phyloP scores from a whole-genome alignment of 192 early-diverging fungal genomes.

The Podila verticillata region DNA sequence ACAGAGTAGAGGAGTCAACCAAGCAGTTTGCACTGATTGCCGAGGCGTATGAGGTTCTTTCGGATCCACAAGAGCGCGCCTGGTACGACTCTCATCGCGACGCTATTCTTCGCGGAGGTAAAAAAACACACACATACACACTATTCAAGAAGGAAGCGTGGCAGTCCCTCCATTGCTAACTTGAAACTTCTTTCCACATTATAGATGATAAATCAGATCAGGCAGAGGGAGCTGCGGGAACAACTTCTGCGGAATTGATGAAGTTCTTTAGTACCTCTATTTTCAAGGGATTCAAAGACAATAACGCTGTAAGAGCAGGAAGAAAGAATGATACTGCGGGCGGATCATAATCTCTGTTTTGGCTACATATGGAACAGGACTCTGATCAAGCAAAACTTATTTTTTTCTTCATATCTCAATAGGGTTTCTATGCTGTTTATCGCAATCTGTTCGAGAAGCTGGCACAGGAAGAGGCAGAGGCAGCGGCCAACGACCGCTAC shows the following conservation, averaged over 20 bases:
- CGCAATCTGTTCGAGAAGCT: constrained; percentile 79
- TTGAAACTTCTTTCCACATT: background rate
- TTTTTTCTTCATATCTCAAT: constrained; percentile 4
- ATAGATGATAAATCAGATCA: constrained; percentile 62
- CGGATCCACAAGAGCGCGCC: constrained; percentile 92
- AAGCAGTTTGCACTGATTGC: constrained; percentile 89
- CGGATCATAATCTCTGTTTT: background rate
- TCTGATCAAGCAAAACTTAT: background rate
- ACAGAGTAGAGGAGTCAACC: constrained; percentile 87
- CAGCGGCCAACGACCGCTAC: constrained; percentile 52
- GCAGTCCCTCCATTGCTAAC: too few species aligned
- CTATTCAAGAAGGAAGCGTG: background rate
- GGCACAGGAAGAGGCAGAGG: constrained; percentile 82
- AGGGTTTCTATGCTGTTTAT: constrained; percentile 88
- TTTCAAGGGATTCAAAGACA: constrained; percentile 79
- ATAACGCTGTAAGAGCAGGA: constrained; percentile 52
- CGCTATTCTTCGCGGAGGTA: constrained; percentile 87
- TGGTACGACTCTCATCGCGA: constrained; percentile 96
- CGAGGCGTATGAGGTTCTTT: constrained; percentile 93
- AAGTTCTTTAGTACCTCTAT: constrained; percentile 78
- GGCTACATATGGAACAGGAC: background rate
- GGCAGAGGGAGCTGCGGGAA: constrained; percentile 62
- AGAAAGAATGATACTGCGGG: background rate
- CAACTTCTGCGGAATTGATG: constrained; percentile 77
- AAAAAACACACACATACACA: background rate